Percentiles rank a stretch among this genome's conserved stretches.
phyloP scores from a whole-genome alignment of 192 early-diverging fungal genomes.

The Podochytrium sp. region DNA sequence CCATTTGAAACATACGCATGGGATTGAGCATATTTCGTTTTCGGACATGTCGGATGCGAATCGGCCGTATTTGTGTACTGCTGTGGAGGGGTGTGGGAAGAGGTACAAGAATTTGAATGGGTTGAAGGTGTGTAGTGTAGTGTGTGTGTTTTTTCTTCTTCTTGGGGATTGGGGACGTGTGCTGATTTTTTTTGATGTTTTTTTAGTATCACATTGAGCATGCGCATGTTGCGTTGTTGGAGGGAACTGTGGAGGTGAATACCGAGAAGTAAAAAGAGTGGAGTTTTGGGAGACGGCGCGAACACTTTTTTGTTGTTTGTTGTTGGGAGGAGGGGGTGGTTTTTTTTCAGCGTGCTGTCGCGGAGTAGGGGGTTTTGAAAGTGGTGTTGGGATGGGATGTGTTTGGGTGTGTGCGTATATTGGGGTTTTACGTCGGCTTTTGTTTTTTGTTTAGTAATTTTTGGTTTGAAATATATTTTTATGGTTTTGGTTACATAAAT shows the following conservation, averaged over 20 bases:
- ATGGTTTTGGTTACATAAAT: too few species aligned
- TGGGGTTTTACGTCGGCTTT: too few species aligned
- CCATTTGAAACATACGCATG: conserved; percentile 95
- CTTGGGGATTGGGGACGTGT: not conserved
- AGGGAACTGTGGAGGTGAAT: not conserved
- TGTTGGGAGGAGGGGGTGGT: too few species aligned
- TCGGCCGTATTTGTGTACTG: conserved; percentile 68
- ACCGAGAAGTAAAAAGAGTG: too few species aligned
- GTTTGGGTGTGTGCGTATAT: too few species aligned
- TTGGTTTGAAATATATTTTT: too few species aligned
- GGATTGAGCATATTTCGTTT: conserved; percentile 40
- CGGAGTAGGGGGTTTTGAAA: too few species aligned
- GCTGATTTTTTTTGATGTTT: not conserved
- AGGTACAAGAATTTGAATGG: conserved; percentile 99
- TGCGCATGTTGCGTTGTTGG: conserved; percentile 37
- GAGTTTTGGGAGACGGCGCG: too few species aligned
- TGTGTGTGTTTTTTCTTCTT: conserved; percentile 16
- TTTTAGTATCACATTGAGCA: conserved; percentile 61
- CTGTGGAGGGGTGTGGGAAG: conserved; percentile 93
- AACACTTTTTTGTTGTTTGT: too few species aligned
- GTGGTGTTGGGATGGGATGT: too few species aligned
- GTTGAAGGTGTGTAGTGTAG: conserved; percentile 63
- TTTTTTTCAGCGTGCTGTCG: too few species aligned
- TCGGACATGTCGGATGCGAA: conserved; percentile 66
- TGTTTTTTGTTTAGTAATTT: too few species aligned